Conservation (phyloP, 768 basidiomycete species). For the Tricholoma bakamatsutake region DNA sequence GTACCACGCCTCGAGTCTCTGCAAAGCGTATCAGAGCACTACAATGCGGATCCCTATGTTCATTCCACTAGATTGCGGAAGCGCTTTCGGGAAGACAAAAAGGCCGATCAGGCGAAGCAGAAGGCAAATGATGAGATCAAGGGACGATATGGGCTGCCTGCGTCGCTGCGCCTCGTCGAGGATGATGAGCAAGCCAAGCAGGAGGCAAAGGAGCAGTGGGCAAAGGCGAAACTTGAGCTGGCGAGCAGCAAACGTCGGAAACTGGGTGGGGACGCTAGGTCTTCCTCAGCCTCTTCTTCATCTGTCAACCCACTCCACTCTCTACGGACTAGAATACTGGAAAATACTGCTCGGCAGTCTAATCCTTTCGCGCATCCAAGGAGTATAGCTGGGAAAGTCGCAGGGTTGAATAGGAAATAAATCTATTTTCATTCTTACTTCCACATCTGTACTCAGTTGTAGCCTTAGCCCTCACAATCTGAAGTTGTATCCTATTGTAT, state of each 20-base stretch:
- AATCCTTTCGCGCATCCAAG: constrained; percentile 14
- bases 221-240: constrained; percentile 42
- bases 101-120: constrained; percentile 62
- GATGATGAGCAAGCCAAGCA: constrained; percentile 55
- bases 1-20: constrained; percentile 79
- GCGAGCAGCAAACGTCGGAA: constrained; percentile 44
- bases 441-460: neutral
- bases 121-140: constrained; percentile 67
- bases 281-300: constrained; percentile 12
- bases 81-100: constrained; percentile 85
- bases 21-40: constrained; percentile 68
- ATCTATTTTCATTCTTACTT: neutral
- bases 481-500: constrained; percentile 3
- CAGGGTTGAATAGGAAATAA: neutral
- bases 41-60: constrained; percentile 81
- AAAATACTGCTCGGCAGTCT: constrained; percentile 45
- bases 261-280: constrained; percentile 24
- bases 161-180: constrained; percentile 56
- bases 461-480: neutral
- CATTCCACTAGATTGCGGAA: constrained; percentile 72
- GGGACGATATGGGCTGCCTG: constrained; percentile 72
- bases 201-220: constrained; percentile 63
- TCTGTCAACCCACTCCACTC: constrained; percentile 27
- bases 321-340: constrained; percentile 51
- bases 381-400: neutral